Evolutionary conservation across 116 monocot species (phyloP).

Genomic region (Iris pallida): DNA sequence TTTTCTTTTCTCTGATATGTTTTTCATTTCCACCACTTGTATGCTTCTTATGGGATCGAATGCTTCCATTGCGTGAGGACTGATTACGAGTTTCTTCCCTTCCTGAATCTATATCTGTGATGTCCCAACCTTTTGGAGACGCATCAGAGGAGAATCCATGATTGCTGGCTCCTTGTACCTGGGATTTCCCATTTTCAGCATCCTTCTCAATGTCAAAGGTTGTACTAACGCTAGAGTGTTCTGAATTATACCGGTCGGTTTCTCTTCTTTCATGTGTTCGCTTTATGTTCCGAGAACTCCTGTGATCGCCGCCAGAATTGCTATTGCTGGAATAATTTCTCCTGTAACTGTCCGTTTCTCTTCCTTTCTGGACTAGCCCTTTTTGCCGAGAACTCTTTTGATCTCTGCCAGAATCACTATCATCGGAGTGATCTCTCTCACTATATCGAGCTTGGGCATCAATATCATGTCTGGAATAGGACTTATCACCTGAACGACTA

Average conservation of each 20-base stretch:
- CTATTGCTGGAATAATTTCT: not conserved
- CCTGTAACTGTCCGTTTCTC: not conserved
- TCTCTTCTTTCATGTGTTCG: not conserved
- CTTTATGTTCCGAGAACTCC: not conserved
- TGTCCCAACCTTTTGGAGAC: conserved; percentile 3
- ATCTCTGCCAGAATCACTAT: conserved; percentile 24
- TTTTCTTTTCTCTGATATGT: conserved; percentile 1
- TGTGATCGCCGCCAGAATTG: conserved; percentile 15
- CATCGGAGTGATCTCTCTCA: conserved; percentile 12
- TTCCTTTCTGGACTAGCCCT: no score
- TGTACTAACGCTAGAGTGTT: not conserved
- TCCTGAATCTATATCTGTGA: not conserved
- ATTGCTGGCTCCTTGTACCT: not conserved
- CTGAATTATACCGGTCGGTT: conserved; percentile 3
- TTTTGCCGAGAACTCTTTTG: not conserved
- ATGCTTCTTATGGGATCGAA: not conserved
- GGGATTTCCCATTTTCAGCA: not conserved
- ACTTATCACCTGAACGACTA: conserved; percentile 12
- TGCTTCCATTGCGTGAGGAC: not conserved
- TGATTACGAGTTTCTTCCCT: not conserved
- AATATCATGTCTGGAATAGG: conserved; percentile 1
- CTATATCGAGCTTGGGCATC: conserved; percentile 11
- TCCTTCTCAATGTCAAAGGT: conserved; percentile 1
- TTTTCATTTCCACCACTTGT: conserved; percentile 1
- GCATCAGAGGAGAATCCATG: conserved; percentile 7